Evolutionary conservation across 768 basidiomycete genomes (phyloP), one percentile per base, ranked within the genome.

Genomic region (Leccinum broughii): DNA sequence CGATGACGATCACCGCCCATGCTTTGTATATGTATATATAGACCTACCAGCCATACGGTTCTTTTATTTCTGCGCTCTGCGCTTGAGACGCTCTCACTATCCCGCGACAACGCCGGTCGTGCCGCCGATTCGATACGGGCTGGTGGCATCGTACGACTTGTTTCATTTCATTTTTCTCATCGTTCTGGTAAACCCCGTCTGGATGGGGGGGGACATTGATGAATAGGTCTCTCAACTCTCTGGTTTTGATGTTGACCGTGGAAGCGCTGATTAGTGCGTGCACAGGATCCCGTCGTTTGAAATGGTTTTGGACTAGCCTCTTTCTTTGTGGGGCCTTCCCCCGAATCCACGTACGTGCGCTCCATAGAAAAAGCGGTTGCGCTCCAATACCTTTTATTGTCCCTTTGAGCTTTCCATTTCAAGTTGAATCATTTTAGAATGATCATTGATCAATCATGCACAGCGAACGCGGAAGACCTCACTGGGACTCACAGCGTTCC

Each of bases 71-170:
- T 50, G 26, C 14, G 15, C 26, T 28, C n/a, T 34, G n/a, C 20
- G 15, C 9, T 51, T 11, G 51, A 52, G 51, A 52, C 32, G n/a
- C 53, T 49, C 58, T 28, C 20, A 11, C 51, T 15, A 54, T 55
- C 56, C 32, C 30, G 48, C 51, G 28, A 48, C 56, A 37, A 14
- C 30, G 8, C 48, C 30, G 37, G 30, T 48, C 24, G n/a, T 49
- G 30, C 10, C 24, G 49, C 49, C 22, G 26, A 50, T 26, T 13
- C 3, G n/a, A 35, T 44, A 63, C 60, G 28, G 60, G 44, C 51
- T 51, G 11, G 22, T 60, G 13, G 8, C n/a, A 32, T 54, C 54
- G 41, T 55, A 55, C 20, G 53, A 55, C 51, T 44, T 10, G 5
- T 30, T 34, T 32, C 2, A 17, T 48, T 17, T 50, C 30, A 39